These are phyloP conservation scores for Pseudotsuga menziesii DNA, from an alignment of 75 land plant species.

Conservation along the genomic window DNA sequence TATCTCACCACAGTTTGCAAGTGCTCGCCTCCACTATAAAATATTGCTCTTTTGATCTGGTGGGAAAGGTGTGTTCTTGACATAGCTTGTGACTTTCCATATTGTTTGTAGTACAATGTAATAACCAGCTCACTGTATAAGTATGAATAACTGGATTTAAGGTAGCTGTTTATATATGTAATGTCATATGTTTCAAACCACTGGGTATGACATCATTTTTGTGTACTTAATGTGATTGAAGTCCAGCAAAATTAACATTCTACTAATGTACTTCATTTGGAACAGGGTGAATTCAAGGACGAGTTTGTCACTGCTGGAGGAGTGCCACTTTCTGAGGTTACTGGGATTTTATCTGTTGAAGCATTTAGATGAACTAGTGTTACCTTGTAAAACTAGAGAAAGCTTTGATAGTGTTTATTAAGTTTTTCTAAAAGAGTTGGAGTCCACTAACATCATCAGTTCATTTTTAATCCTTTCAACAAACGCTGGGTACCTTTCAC, in stretches of 20 bases:
- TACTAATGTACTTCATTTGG: background rate
- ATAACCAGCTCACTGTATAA: background rate
- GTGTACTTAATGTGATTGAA: background rate
- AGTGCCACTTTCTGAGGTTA: conserved; percentile 89
- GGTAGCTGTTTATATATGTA: background rate
- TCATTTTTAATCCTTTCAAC: background rate
- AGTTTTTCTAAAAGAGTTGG: background rate
- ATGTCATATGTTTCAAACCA: background rate
- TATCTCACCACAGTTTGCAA: conserved; percentile 48
- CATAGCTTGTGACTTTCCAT: background rate
- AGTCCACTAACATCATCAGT: background rate
- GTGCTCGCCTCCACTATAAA: conserved; percentile 60
- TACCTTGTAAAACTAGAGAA: background rate
- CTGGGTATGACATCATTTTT: background rate
- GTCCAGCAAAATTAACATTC: too few species aligned
- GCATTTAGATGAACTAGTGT: background rate
- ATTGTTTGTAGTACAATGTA: background rate
- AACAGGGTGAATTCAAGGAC: conserved; percentile 95
- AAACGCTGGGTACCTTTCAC: background rate
- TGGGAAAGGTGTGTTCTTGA: conserved; percentile 67
- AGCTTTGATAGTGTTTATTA: background rate
- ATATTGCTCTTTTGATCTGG: conserved; percentile 61
- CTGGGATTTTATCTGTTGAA: background rate
- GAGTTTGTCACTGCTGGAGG: conserved; percentile 99
- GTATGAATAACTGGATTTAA: background rate